phyloP scores from a whole-genome alignment of 352 stramenopile species.

The Phytophthora capsici region DNA sequence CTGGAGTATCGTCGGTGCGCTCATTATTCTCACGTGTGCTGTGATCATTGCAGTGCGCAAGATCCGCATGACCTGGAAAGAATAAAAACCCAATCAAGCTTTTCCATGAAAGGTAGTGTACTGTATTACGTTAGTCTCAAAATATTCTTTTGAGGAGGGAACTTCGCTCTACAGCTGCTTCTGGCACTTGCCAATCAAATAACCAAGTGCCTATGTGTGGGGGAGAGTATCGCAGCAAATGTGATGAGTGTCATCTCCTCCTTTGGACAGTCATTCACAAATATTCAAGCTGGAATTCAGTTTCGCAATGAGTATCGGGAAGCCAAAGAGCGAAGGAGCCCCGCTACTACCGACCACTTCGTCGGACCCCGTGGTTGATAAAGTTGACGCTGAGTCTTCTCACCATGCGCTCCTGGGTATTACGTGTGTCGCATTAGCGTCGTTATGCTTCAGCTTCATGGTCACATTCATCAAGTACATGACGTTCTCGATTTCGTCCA shows the following conservation, averaged over 20 bases:
- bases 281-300: not conserved
- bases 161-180: not conserved
- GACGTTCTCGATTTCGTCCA: slow-evolving; percentile 65
- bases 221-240: slow-evolving; percentile 1
- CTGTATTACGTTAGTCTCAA: not conserved
- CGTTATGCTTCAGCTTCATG: slow-evolving; percentile 80
- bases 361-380: slow-evolving; percentile 5
- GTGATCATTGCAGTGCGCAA: slow-evolving; percentile 59
- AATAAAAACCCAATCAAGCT: too few relatives aligned
- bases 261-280: not conserved
- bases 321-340: slow-evolving; percentile 5
- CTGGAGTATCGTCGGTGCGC: slow-evolving; percentile 63
- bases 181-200: slow-evolving; percentile 19
- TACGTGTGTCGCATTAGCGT: slow-evolving; percentile 58
- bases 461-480: slow-evolving; percentile 76
- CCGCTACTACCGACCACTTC: slow-evolving; percentile 16
- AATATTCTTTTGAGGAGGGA: too few relatives aligned
- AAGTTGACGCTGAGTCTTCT: slow-evolving; percentile 8
- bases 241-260: not conserved
- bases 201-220: not conserved
- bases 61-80: slow-evolving; percentile 25
- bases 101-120: too few relatives aligned
- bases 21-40: slow-evolving; percentile 61
- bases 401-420: slow-evolving; percentile 63
- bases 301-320: not conserved